These are phyloP conservation scores for Nothopassalora personata DNA, from an alignment of 2,329 filamentous ascomycete genomes.

Conservation along the genomic window DNA sequence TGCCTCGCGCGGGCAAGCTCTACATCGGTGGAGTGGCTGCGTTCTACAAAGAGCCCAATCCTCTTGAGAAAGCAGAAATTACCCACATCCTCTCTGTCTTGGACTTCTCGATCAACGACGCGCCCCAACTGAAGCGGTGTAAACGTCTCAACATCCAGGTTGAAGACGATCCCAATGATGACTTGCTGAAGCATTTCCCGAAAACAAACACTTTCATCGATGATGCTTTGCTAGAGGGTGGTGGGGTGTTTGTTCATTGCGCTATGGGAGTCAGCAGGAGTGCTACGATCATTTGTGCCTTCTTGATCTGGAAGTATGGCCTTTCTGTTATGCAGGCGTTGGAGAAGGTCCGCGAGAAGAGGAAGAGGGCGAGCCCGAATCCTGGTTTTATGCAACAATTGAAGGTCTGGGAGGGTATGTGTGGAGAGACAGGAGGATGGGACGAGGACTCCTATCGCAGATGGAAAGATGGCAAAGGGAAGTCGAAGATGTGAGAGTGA, in stretches of 20 bases:
- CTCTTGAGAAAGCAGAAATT: constrained; percentile 63
- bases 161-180: constrained; percentile 81
- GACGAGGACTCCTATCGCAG: constrained; percentile 7
- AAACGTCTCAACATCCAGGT: constrained; percentile 54
- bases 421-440: constrained; percentile 24
- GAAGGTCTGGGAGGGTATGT: constrained; percentile 75
- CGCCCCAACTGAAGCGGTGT: constrained; percentile 9
- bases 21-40: constrained; percentile 41
- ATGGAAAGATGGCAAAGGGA: not conserved
- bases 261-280: constrained; percentile 93
- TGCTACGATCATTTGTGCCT: constrained; percentile 74
- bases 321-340: constrained; percentile 59
- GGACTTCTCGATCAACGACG: constrained; percentile 52
- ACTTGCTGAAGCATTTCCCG: constrained; percentile 74
- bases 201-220: constrained; percentile 69
- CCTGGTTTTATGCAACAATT: constrained; percentile 84
- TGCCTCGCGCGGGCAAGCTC: constrained; percentile 33
- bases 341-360: constrained; percentile 59
- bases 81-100: constrained; percentile 83
- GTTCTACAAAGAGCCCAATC: constrained; percentile 35
- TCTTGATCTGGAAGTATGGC: constrained; percentile 59
- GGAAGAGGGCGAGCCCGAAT: constrained; percentile 78
- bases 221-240: constrained; percentile 56
- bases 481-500: not conserved
- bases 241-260: constrained; percentile 65